Evolutionary conservation across 345 rosid genomes (phyloP).

Genomic region (Linum tenue): DNA sequence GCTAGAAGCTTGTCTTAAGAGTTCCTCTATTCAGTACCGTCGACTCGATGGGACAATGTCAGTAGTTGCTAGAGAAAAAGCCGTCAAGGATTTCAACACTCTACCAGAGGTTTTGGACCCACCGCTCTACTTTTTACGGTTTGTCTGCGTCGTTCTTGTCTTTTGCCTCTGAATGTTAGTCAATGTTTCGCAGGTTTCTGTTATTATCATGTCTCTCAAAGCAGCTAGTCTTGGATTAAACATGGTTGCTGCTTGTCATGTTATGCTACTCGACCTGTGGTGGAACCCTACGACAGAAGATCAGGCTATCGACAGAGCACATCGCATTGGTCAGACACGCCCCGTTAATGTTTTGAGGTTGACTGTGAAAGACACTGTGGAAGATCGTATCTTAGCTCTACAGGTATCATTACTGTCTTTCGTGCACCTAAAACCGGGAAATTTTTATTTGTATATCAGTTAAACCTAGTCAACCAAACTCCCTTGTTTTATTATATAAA

Average conservation of each 20-base stretch:
- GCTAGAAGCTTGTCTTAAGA: conserved; percentile 67
- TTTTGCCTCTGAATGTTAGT: neutral
- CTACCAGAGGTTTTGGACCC: conserved; percentile 63
- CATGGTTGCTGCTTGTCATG: conserved; percentile 96
- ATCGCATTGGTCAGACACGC: conserved; percentile 94
- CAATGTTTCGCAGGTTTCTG: conserved; percentile 48
- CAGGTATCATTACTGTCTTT: conserved; percentile 36
- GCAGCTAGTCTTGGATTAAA: conserved; percentile 97
- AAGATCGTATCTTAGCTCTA: conserved; percentile 84
- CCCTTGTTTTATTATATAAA: too few relatives aligned
- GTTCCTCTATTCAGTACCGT: conserved; percentile 66
- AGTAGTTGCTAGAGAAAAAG: conserved; percentile 84
- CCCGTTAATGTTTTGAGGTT: conserved; percentile 75
- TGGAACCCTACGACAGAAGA: conserved; percentile 99
- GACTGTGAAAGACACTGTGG: conserved; percentile 82
- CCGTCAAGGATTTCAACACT: conserved; percentile 88
- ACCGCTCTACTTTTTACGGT: neutral
- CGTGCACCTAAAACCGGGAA: neutral
- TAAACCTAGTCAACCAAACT: neutral
- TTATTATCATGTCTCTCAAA: conserved; percentile 92
- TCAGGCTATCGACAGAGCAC: conserved; percentile 96
- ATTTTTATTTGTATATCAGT: neutral
- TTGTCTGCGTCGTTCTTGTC: too few relatives aligned
- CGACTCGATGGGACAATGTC: conserved; percentile 99
- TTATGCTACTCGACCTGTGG: conserved; percentile 84